Base-by-base conservation (phyloP, 345 rosid species). In the Populus tremula region DNA sequence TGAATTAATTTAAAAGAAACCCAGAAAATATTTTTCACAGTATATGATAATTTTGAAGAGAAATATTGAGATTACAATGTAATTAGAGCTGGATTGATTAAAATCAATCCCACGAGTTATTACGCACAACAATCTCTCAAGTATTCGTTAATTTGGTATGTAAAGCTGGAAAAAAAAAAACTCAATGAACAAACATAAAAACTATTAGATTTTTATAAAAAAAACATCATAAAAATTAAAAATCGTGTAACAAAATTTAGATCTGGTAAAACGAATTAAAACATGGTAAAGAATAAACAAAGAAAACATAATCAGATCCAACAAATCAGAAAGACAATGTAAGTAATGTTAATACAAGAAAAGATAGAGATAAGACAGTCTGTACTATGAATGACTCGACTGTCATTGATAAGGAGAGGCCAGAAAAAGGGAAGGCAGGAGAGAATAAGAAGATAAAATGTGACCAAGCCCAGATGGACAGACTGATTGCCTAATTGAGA, bases 21-120 rank as follows among this genome's bases (percentile, higher is more conserved):
- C 81, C 83, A 74, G 71, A 77, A 45, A 76, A 54, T 43, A 72
- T 63, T 69, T 45, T 72, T 25, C 69, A 49, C n/a, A 27, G 47
- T 23, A 17, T 29, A 16, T 0, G 18, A 31, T 0, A 6, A 63
- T 70, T 45, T 33, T 13, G 47, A 53, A 18, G 8, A 67, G 36
- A 21, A 23, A 47, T 62, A 18, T 5, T 16, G 20, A 53, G 59
- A 20, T 53, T 53, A 20, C 23, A 53, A 53, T 53, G 59, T 53
- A 36, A 43, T 16, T 25, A 8, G 59, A 54, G 25, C 18, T 27
- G 16, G 23, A 45, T 25, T 50, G 11, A 23, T 59, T 56, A 6
- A 53, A 25, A 5, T 39, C 8, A 67, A 33, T 50, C 50, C 18
- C 21, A 41, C n/a, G 7, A 18, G 33, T 27, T 36, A 17, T 23